Evolutionary conservation across 2,329 filamentous ascomycete genomes (phyloP).

Genomic region (Tolypocladium capitatum): DNA sequence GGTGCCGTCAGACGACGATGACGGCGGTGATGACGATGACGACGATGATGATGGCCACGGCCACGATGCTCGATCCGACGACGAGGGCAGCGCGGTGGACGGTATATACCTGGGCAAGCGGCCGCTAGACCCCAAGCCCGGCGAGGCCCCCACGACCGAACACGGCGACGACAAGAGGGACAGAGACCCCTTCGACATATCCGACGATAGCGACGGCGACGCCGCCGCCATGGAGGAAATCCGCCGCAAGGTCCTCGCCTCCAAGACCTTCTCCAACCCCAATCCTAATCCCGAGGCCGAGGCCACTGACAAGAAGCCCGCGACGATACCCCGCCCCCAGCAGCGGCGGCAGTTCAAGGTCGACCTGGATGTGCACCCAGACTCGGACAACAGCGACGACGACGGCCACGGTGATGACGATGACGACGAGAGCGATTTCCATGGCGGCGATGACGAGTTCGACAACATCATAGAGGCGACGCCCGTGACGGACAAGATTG

Average conservation of each 20-base stretch:
- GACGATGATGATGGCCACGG: conserved; percentile 32
- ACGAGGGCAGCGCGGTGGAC: conserved; percentile 35
- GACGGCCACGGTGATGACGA: conserved; percentile 48
- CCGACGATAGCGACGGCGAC: conserved; percentile 70
- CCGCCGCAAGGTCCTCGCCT: conserved; percentile 75
- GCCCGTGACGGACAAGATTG: conserved; percentile 75
- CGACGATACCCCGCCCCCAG: conserved; percentile 49
- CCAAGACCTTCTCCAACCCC: conserved; percentile 62
- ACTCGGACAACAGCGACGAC: conserved; percentile 47
- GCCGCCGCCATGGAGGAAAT: conserved; percentile 79
- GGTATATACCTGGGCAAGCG: conserved; percentile 50
- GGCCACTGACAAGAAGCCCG: conserved; percentile 30
- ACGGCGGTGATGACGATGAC: conserved; percentile 34
- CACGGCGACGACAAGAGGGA: conserved; percentile 21
- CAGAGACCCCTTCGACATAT: conserved; percentile 60
- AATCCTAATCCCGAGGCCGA: conserved; percentile 31
- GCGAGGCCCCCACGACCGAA: conserved; percentile 5
- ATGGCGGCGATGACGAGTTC: conserved; percentile 63
- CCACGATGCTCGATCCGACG: conserved; percentile 21
- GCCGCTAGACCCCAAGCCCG: conserved; percentile 13
- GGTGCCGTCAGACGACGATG: conserved; percentile 34
- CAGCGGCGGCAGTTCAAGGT: conserved; percentile 29
- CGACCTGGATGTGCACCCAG: conserved; percentile 44
- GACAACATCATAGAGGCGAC: conserved; percentile 89
- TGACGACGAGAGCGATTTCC: conserved; percentile 40